Conservation (phyloP, 495 filamentous ascomycete species). For the Arthonia radiata region DNA sequence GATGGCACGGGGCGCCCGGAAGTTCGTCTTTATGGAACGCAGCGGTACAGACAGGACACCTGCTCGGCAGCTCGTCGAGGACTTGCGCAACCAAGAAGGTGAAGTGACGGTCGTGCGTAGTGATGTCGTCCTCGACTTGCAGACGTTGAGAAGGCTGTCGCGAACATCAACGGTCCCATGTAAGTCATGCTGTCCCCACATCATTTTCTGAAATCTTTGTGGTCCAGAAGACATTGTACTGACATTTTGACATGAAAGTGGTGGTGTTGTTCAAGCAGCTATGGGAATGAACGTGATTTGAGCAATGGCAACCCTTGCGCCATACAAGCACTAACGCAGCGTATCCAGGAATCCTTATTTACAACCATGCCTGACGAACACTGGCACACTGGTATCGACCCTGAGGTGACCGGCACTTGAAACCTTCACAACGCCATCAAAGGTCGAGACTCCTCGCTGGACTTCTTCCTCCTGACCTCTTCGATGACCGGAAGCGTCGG, state of each 20-base stretch:
- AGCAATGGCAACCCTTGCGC: too few species aligned
- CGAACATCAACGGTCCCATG: too few species aligned
- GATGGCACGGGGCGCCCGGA: conserved; percentile 12
- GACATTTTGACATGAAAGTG: neutral
- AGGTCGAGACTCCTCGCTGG: too few species aligned
- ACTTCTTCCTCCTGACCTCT: conserved; percentile 5
- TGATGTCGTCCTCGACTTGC: conserved; percentile 9
- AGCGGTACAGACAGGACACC: conserved; percentile 8
- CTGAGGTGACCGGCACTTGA: too few species aligned
- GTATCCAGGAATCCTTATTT: too few species aligned
- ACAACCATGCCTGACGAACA: too few species aligned
- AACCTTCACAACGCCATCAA: too few species aligned
- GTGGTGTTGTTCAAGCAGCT: conserved; percentile 7
- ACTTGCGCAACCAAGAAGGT: conserved; percentile 8
- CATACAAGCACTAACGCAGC: too few species aligned
- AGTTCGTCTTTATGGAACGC: conserved; percentile 16
- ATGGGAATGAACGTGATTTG: conserved; percentile 6
- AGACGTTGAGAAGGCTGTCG: conserved; percentile 10
- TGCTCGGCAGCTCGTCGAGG: conserved; percentile 7
- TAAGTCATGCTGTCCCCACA: too few species aligned
- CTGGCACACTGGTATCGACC: too few species aligned
- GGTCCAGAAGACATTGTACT: too few species aligned
- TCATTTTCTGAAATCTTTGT: too few species aligned
- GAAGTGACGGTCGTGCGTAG: conserved; percentile 10
- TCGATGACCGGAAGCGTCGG: conserved; percentile 5